phyloP scores from a whole-genome alignment of 75 land plant species.

The Pinus tabuliformis region DNA sequence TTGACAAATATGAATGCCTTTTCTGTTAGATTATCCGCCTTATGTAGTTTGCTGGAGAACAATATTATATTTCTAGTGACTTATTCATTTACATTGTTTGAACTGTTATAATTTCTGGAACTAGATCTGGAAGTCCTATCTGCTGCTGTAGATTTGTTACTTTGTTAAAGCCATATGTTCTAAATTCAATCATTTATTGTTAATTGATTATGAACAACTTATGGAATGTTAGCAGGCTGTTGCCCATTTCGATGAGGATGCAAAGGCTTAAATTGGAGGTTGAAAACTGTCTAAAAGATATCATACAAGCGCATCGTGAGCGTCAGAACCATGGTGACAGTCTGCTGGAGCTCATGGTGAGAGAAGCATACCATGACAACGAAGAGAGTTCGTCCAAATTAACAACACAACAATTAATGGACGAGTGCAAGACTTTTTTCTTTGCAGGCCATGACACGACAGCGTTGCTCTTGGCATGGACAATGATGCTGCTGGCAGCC shows the following conservation, averaged over 20 bases:
- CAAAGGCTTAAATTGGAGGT: conserved; percentile 9
- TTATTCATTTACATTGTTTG: no score
- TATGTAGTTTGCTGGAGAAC: no score
- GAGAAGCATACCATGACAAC: conserved; percentile 3
- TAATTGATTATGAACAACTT: no score
- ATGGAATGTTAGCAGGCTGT: conserved; percentile 14
- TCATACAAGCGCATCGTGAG: conserved; percentile 19
- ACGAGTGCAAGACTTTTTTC: conserved; percentile 43
- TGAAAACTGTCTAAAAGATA: conserved; percentile 18
- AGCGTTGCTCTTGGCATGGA: conserved; percentile 26
- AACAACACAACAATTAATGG: conserved; percentile 22
- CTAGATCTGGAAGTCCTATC: no score
- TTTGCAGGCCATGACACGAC: conserved; percentile 48
- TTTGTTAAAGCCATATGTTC: no score
- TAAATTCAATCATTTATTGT: no score
- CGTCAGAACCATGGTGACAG: conserved; percentile 18
- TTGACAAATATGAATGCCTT: no score
- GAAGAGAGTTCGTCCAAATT: background rate
- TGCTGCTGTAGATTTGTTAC: no score
- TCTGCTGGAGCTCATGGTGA: conserved; percentile 40
- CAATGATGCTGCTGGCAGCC: conserved; percentile 31
- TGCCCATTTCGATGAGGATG: conserved; percentile 25
- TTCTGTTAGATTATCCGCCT: no score
- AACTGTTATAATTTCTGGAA: no score
- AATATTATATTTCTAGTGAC: no score